Conservation (phyloP, 768 basidiomycete genomes). For the Mycena vulgaris region DNA sequence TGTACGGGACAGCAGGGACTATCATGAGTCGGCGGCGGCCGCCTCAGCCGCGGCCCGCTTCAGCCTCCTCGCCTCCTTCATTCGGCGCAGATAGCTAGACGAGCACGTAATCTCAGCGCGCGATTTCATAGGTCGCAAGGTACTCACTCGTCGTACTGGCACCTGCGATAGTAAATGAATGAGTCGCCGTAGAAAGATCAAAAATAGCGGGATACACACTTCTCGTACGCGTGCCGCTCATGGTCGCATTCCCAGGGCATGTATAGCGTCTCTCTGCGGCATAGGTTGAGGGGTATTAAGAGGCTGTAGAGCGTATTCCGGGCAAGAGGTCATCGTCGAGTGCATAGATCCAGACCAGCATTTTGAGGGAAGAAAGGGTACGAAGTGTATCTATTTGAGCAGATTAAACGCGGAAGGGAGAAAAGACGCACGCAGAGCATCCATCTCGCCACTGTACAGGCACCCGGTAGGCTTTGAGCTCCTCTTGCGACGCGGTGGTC, state of each 20-base stretch:
- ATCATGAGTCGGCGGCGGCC: conserved; percentile 32
- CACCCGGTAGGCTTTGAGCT: conserved; percentile 81
- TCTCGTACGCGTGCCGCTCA: conserved; percentile 88
- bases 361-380: conserved; percentile 6
- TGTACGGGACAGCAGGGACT: no score
- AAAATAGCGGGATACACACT: conserved; percentile 63
- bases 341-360: not conserved
- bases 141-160: conserved; percentile 95
- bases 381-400: conserved; percentile 23
- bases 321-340: not conserved
- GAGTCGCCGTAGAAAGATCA: conserved; percentile 8
- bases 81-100: conserved; percentile 86
- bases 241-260: conserved; percentile 96
- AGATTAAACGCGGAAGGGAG: not conserved
- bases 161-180: conserved; percentile 61
- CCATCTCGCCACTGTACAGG: conserved; percentile 91
- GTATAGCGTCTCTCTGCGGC: conserved; percentile 83
- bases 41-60: conserved; percentile 64
- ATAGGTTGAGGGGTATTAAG: conserved; percentile 89
- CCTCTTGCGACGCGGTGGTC: conserved; percentile 86
- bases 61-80: conserved; percentile 86
- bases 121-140: no score
- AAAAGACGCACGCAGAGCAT: conserved; percentile 86
- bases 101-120: not conserved
- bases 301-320: conserved; percentile 64